Conservation (phyloP, 2,329 filamentous ascomycete genomes). For the Venturia oleaginea region DNA sequence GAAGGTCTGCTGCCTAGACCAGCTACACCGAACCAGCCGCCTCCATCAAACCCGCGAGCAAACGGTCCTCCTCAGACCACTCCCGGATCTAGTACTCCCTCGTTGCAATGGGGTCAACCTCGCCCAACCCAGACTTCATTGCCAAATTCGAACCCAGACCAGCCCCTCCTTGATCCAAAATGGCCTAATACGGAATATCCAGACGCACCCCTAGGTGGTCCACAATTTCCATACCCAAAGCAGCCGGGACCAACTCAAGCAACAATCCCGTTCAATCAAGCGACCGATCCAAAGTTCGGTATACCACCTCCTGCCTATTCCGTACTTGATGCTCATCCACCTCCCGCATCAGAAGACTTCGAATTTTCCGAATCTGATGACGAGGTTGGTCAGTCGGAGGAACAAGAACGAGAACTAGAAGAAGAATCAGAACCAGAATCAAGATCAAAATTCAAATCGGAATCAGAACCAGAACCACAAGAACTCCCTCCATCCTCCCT, state of each 20-base stretch:
- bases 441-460: too few species aligned
- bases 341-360: neutral
- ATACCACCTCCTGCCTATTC: neutral
- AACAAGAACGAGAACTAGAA: too few species aligned
- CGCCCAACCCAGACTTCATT: neutral
- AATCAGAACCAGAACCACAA: neutral
- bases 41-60: neutral
- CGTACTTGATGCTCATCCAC: neutral
- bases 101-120: neutral
- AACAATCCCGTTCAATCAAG: neutral
- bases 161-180: neutral
- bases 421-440: too few species aligned
- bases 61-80: too few species aligned
- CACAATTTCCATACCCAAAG: neutral
- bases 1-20: neutral
- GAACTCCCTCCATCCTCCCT: neutral
- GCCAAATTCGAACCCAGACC: neutral
- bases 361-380: neutral
- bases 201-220: too few species aligned
- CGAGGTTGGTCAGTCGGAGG: too few species aligned
- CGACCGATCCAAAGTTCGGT: neutral
- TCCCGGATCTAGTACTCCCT: neutral
- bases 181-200: neutral
- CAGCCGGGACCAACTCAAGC: neutral
- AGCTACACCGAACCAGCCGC: neutral